A percentile compares a stretch with the other conserved stretches of the same genome.
These are phyloP conservation scores for Coemansia reversa DNA, from an alignment of 192 early-diverging fungal species.

Conservation along the genomic window DNA sequence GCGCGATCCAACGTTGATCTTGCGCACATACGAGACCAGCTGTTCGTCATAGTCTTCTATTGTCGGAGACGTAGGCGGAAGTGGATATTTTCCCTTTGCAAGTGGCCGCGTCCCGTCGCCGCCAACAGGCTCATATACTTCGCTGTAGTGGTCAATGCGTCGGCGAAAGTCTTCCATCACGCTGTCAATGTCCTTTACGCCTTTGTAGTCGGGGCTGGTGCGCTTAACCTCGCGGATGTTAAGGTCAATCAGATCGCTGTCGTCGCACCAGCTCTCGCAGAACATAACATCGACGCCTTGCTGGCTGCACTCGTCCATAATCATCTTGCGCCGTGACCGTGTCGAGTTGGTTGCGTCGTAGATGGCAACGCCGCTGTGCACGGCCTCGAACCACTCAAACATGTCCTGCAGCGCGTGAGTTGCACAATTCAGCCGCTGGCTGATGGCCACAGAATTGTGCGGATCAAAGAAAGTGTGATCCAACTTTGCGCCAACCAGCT, in stretches of 20 bases:
- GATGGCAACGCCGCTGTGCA: conserved; percentile 82
- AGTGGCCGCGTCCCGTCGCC: conserved; percentile 53
- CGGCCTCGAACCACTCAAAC: conserved; percentile 85
- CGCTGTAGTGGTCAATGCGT: conserved; percentile 90
- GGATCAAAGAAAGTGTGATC: conserved; percentile 93
- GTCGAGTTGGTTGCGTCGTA: conserved; percentile 99
- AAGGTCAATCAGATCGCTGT: conserved; percentile 77
- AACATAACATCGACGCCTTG: conserved; percentile 91
- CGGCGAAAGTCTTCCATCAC: conserved; percentile 91
- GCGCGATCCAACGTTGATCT: conserved; percentile 89
- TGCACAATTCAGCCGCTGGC: conserved; percentile 78
- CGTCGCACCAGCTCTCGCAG: conserved; percentile 93
- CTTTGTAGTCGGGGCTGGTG: conserved; percentile 90
- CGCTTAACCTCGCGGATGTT: conserved; percentile 98
- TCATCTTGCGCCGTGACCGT: conserved; percentile 67
- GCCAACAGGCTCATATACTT: conserved; percentile 85
- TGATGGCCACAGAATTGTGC: conserved; percentile 65
- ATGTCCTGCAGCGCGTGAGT: conserved; percentile 85
- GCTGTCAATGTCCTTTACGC: conserved; percentile 74
- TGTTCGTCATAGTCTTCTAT: conserved; percentile 60
- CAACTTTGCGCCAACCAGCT: conserved; percentile 77
- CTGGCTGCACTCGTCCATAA: conserved; percentile 68
- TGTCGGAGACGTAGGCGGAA: conserved; percentile 42
- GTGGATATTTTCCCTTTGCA: conserved; percentile 49
- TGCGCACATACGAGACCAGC: conserved; percentile 82